Evolutionary conservation across 495 filamentous ascomycete species (phyloP).

Genomic region (Penicillium verhagenii): DNA sequence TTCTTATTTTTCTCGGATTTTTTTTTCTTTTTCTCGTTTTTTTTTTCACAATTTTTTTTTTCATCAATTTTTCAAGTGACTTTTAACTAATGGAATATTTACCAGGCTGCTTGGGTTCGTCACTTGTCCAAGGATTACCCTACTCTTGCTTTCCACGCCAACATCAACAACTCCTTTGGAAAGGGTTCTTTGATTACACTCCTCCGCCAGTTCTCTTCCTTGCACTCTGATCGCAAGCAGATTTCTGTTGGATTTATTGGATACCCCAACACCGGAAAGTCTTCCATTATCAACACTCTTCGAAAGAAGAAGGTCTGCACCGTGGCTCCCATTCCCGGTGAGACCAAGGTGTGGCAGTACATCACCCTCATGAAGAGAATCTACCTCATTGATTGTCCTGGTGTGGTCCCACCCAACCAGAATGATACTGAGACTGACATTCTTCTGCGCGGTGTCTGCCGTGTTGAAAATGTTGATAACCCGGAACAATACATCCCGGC

Average conservation of each 20-base stretch:
- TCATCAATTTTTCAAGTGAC: constrained; percentile 19
- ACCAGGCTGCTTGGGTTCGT: constrained; percentile 82
- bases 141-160: constrained; percentile 90
- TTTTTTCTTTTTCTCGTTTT: constrained; percentile 1
- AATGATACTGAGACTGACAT: constrained; percentile 84
- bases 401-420: constrained; percentile 84
- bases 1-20: constrained; percentile 14
- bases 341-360: constrained; percentile 97
- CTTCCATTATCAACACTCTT: constrained; percentile 88
- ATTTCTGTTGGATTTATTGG: constrained; percentile 86
- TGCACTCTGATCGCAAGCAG: constrained; percentile 90
- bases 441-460: constrained; percentile 85
- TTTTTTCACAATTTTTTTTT: background rate
- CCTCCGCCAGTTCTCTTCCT: constrained; percentile 85
- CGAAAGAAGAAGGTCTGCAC: constrained; percentile 90
- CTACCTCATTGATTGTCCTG: constrained; percentile 95
- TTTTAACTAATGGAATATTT: constrained; percentile 39
- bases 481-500: constrained; percentile 93
- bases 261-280: constrained; percentile 88
- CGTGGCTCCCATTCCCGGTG: constrained; percentile 91
- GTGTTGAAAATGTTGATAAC: constrained; percentile 93
- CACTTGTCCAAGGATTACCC: constrained; percentile 81
- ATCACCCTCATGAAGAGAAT: constrained; percentile 96
- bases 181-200: constrained; percentile 77
- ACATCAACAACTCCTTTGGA: constrained; percentile 88